Conservation (phyloP, 2,329 filamentous ascomycete genomes). For the Exophiala bonariae region DNA sequence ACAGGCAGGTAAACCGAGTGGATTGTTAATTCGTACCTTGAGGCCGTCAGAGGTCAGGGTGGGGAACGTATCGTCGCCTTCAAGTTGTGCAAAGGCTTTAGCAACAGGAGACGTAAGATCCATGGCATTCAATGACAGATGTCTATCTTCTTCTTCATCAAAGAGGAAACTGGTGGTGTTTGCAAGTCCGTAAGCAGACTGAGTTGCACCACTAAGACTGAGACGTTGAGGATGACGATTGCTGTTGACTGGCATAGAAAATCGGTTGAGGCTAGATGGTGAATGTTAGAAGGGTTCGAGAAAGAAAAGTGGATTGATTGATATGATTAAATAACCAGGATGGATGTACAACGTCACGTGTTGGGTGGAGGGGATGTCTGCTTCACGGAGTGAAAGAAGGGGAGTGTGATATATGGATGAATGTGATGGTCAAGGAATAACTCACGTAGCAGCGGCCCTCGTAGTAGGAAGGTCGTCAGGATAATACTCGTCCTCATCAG, state of each 20-base stretch:
- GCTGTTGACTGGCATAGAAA: conserved; percentile 85
- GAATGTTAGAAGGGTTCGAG: conserved; percentile 16
- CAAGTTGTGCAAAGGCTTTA: conserved; percentile 68
- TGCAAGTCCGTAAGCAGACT: conserved; percentile 61
- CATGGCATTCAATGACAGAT: conserved; percentile 18
- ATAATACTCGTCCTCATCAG: conserved; percentile 82
- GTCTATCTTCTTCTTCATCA: conserved; percentile 76
- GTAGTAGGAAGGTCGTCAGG: conserved; percentile 62
- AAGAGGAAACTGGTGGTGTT: conserved; percentile 86
- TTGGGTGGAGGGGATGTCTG: not conserved
- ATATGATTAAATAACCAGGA: not conserved
- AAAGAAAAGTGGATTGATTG: conserved; percentile 2
- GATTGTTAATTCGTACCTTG: conserved; percentile 20
- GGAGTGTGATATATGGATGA: conserved; percentile 4
- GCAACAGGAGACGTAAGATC: conserved; percentile 59
- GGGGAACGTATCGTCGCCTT: conserved; percentile 81
- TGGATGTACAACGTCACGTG: not conserved
- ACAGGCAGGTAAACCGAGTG: not conserved
- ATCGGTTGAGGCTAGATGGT: conserved; percentile 70
- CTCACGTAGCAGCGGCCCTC: conserved; percentile 76
- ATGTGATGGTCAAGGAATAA: conserved; percentile 35
- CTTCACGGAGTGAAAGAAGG: too few relatives aligned
- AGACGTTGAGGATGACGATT: conserved; percentile 22
- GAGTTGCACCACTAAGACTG: conserved; percentile 12
- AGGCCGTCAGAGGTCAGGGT: conserved; percentile 60